phyloP scores from a whole-genome alignment of 2,329 filamentous ascomycete genomes.

The Pseudogymnoascus sp. region DNA sequence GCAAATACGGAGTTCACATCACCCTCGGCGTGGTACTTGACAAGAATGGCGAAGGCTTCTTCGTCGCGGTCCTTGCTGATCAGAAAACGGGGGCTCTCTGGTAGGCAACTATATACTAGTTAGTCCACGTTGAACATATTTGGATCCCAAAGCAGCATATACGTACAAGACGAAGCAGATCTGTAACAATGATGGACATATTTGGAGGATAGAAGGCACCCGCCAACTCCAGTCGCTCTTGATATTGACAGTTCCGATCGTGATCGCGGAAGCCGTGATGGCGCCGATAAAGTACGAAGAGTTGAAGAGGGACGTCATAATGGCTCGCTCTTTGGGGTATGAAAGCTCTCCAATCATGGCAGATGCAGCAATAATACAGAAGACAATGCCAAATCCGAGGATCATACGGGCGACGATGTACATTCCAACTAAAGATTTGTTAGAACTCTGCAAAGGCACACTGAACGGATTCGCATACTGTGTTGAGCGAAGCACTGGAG shows the following conservation, averaged over 20 bases:
- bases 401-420: constrained; percentile 44
- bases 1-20: constrained; percentile 43
- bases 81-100: constrained; percentile 49
- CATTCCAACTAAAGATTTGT: constrained; percentile 35
- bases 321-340: constrained; percentile 45
- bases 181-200: constrained; percentile 21
- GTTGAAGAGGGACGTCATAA: constrained; percentile 46
- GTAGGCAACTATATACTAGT: constrained; percentile 32
- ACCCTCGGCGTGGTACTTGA: constrained; percentile 42
- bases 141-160: neutral
- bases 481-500: constrained; percentile 41
- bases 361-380: constrained; percentile 43
- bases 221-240: constrained; percentile 33
- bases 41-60: constrained; percentile 47
- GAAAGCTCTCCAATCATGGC: constrained; percentile 45
- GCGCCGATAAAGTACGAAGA: constrained; percentile 42
- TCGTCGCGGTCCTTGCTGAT: constrained; percentile 49
- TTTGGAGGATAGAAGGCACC: constrained; percentile 35
- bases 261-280: constrained; percentile 36
- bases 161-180: constrained; percentile 20
- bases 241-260: constrained; percentile 36
- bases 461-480: constrained; percentile 20
- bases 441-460: neutral
- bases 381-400: constrained; percentile 45
- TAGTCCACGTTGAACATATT: neutral